These are phyloP conservation scores for Platismatia glauca DNA, from an alignment of 495 filamentous ascomycete species.

Conservation along the genomic window DNA sequence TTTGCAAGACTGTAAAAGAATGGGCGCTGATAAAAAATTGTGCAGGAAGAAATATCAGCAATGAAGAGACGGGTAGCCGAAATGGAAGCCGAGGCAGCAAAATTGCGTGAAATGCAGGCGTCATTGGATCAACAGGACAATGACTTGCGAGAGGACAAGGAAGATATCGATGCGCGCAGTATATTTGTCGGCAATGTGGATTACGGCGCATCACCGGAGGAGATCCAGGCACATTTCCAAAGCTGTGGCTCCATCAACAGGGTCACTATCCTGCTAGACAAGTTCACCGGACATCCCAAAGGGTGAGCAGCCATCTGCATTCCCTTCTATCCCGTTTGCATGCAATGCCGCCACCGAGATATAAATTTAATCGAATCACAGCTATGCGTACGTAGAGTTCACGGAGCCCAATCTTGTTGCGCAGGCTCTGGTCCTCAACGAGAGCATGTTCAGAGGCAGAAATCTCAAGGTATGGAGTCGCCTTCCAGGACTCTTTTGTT, in stretches of 20 bases:
- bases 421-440: constrained; percentile 89
- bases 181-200: constrained; percentile 99
- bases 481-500: background rate
- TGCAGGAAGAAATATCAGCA: constrained; percentile 85
- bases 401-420: constrained; percentile 88
- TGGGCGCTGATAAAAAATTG: constrained; percentile 24
- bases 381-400: constrained; percentile 99
- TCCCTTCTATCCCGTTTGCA: constrained; percentile 14
- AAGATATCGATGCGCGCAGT: constrained; percentile 90
- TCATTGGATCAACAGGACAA: constrained; percentile 75
- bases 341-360: background rate
- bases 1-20: constrained; percentile 22
- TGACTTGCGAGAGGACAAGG: constrained; percentile 81
- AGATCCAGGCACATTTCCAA: constrained; percentile 98
- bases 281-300: constrained; percentile 96
- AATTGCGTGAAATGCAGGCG: constrained; percentile 94
- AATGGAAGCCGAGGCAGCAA: constrained; percentile 97
- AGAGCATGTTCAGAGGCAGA: constrained; percentile 90
- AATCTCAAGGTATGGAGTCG: constrained; percentile 72
- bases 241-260: constrained; percentile 96
- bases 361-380: constrained; percentile 30
- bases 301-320: constrained; percentile 55
- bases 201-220: constrained; percentile 94
- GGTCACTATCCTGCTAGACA: constrained; percentile 95
- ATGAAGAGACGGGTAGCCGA: constrained; percentile 98